Conservation (phyloP, 2,329 filamentous ascomycete genomes). For the Graphiopsis chlorocephala region DNA sequence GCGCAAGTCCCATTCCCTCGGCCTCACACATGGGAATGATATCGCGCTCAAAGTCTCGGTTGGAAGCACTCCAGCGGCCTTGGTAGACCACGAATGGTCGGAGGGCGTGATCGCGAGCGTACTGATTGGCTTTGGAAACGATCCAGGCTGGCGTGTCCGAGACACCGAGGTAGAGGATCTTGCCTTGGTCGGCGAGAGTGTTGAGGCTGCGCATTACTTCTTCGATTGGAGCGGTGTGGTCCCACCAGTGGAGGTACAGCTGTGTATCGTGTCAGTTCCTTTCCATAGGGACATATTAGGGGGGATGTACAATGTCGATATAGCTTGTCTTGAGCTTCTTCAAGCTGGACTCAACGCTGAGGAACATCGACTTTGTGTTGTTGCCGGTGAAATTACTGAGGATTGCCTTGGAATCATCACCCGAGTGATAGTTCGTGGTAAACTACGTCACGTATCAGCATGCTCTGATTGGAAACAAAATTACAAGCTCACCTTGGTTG, state of each 20-base stretch:
- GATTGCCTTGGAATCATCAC: slow-evolving; percentile 27
- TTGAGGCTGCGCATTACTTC: slow-evolving; percentile 68
- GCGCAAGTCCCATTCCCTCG: slow-evolving; percentile 51
- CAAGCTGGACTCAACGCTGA: slow-evolving; percentile 35
- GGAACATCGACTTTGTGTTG: slow-evolving; percentile 38
- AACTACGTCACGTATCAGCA: slow-evolving; percentile 21
- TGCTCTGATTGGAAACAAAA: background rate
- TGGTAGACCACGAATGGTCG: slow-evolving; percentile 69
- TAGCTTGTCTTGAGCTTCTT: background rate
- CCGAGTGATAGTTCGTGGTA: slow-evolving; percentile 23
- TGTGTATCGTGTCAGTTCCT: slow-evolving; percentile 38
- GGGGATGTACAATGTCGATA: slow-evolving; percentile 38
- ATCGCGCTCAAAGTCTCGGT: slow-evolving; percentile 50
- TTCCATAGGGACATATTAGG: slow-evolving; percentile 42
- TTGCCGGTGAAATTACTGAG: slow-evolving; percentile 46
- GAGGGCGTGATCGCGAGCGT: slow-evolving; percentile 64
- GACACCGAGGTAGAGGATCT: slow-evolving; percentile 66
- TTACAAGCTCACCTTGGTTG: slow-evolving; percentile 17
- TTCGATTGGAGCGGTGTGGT: slow-evolving; percentile 60
- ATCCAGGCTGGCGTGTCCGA: slow-evolving; percentile 67
- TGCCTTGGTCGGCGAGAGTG: slow-evolving; percentile 57
- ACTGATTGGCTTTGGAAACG: slow-evolving; percentile 14
- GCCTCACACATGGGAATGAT: slow-evolving; percentile 59
- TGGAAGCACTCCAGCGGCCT: slow-evolving; percentile 59
- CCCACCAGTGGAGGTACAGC: slow-evolving; percentile 46